Percentiles rank a stretch among this genome's conserved stretches.
Conservation (phyloP, 768 basidiomycete genomes). For the Botryobasidium botryosum region DNA sequence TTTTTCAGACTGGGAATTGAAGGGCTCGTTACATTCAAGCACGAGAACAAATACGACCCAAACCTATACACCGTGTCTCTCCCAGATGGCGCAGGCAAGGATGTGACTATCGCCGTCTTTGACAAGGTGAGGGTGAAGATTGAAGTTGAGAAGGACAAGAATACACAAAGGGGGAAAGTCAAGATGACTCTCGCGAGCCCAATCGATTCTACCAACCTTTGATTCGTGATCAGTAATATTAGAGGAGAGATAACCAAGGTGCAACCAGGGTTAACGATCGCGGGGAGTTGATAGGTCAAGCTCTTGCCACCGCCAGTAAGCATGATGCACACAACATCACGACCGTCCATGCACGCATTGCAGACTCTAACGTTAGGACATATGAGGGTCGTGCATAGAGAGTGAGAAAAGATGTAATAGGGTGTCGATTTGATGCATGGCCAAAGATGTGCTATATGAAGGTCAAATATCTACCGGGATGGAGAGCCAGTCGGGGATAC, state of each 20-base stretch:
- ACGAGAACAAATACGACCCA: conserved; percentile 73
- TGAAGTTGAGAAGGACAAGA: conserved; percentile 85
- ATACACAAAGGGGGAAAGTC: conserved; percentile 79
- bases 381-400: too few relatives aligned
- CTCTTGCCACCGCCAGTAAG: conserved; percentile 88
- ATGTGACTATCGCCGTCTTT: conserved; percentile 66
- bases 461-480: too few relatives aligned
- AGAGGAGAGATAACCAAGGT: conserved; percentile 80
- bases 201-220: conserved; percentile 35
- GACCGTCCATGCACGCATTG: conserved; percentile 75
- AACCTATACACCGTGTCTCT: conserved; percentile 77
- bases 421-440: too few relatives aligned
- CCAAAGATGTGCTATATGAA: too few relatives aligned
- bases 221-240: conserved; percentile 65
- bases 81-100: conserved; percentile 26
- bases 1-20: conserved; percentile 84
- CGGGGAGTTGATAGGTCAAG: conserved; percentile 84
- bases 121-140: conserved; percentile 87
- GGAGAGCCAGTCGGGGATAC: too few relatives aligned
- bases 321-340: conserved; percentile 80
- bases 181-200: conserved; percentile 65
- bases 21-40: conserved; percentile 88
- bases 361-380: too few relatives aligned
- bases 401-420: too few relatives aligned
- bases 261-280: conserved; percentile 56